Percentiles rank a stretch among this genome's conserved stretches.
Evolutionary conservation across 148 eudicot genomes (phyloP).

Genomic region (Simmondsia chinensis): DNA sequence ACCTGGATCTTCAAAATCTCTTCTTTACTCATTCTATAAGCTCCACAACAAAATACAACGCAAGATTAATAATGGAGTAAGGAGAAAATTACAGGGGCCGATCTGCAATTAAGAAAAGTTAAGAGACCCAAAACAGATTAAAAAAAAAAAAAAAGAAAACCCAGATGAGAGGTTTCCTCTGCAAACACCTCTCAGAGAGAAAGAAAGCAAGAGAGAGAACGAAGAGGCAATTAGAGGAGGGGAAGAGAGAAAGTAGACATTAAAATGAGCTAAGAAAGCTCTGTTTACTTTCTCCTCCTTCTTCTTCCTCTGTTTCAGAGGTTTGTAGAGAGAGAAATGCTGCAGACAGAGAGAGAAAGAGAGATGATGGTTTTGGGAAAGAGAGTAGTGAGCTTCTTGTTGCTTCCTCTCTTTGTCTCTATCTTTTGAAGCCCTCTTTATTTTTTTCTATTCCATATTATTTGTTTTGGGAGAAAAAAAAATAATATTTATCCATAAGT

Average conservation of each 20-base stretch:
- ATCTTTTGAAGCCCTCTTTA: too few species aligned
- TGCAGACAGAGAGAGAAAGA: too few species aligned
- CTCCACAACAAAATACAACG: slow-evolving; percentile 1
- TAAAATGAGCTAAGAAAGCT: slow-evolving; percentile 31
- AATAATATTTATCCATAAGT: too few species aligned
- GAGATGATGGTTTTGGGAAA: slow-evolving; percentile 7
- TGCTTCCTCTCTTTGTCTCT: too few species aligned
- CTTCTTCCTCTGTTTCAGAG: slow-evolving; percentile 78
- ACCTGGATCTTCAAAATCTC: slow-evolving; percentile 97
- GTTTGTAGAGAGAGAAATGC: too few species aligned
- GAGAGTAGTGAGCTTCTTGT: too few species aligned
- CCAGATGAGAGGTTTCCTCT: slow-evolving; percentile 7
- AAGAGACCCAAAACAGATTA: not conserved
- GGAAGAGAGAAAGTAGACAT: slow-evolving; percentile 52
- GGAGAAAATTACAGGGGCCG: slow-evolving; percentile 6
- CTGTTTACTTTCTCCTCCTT: too few species aligned
- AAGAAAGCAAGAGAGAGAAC: slow-evolving; percentile 3
- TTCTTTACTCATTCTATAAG: slow-evolving; percentile 73
- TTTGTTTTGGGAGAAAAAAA: too few species aligned
- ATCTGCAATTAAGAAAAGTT: not conserved
- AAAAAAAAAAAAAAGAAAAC: not conserved
- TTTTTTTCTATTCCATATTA: too few species aligned
- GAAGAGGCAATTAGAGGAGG: slow-evolving; percentile 4
- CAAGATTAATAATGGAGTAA: slow-evolving; percentile 7
- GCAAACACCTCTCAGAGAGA: slow-evolving; percentile 3